Evolutionary conservation across 495 filamentous ascomycete genomes (phyloP).

Genomic region (Lasiosphaeria ovina): DNA sequence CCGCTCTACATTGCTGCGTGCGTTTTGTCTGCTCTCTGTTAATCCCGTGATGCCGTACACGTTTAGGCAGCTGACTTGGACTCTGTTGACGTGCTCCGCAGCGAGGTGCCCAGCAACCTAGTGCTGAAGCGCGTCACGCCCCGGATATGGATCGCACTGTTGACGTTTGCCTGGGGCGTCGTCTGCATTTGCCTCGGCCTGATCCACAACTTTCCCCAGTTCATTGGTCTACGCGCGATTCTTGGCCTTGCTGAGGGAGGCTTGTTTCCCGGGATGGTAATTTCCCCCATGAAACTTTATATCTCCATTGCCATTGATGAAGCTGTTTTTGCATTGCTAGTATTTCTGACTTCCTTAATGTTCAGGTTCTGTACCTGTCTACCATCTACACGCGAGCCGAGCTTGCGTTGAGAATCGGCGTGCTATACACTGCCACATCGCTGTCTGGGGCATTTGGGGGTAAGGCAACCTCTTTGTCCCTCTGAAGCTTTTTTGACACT

Average conservation of each 20-base stretch:
- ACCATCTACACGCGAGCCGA: slow-evolving; percentile 46
- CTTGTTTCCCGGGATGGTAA: slow-evolving; percentile 46
- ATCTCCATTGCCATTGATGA: too few species aligned
- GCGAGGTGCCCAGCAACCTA: slow-evolving; percentile 81
- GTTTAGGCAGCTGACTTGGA: too few species aligned
- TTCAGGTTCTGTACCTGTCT: slow-evolving; percentile 43
- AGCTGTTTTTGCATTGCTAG: background rate
- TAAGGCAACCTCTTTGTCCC: background rate
- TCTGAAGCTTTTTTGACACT: background rate
- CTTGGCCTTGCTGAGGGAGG: slow-evolving; percentile 61
- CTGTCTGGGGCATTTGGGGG: slow-evolving; percentile 55
- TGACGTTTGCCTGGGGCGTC: slow-evolving; percentile 55
- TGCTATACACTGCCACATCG: slow-evolving; percentile 53
- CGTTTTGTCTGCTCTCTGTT: slow-evolving; percentile 41
- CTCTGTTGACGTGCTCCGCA: slow-evolving; percentile 5
- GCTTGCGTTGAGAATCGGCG: slow-evolving; percentile 52
- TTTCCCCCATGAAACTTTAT: background rate
- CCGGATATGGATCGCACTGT: slow-evolving; percentile 54
- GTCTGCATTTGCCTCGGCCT: slow-evolving; percentile 69
- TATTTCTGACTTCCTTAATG: background rate
- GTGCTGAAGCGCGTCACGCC: slow-evolving; percentile 72
- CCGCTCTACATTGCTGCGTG: slow-evolving; percentile 52
- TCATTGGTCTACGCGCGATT: slow-evolving; percentile 74
- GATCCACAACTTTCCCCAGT: slow-evolving; percentile 66
- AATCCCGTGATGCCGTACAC: too few species aligned